phyloP scores from a whole-genome alignment of 2,329 filamentous ascomycete genomes.

The Ascocoryne sarcoides region DNA sequence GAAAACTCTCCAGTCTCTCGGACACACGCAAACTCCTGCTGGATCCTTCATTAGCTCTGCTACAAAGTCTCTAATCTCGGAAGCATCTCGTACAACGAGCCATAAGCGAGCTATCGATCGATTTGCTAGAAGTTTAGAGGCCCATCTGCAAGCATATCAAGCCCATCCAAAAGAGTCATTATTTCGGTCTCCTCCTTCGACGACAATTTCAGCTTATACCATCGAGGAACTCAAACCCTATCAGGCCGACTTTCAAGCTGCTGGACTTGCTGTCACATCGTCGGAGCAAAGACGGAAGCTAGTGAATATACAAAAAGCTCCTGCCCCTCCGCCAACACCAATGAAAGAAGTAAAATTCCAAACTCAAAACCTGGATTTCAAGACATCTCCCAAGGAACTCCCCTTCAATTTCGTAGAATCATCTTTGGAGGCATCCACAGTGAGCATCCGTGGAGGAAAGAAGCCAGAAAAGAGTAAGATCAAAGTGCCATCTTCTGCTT shows the following conservation, averaged over 20 bases:
- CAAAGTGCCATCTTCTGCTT: constrained; percentile 13
- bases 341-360: constrained; percentile 1
- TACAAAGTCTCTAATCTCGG: background rate
- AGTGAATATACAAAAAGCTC: background rate
- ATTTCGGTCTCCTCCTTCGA: constrained; percentile 16
- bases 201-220: constrained; percentile 37
- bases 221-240: constrained; percentile 46
- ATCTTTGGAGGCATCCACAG: background rate
- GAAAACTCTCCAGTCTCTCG: too few species aligned
- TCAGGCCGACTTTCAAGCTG: constrained; percentile 42
- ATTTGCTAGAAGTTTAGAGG: constrained; percentile 35
- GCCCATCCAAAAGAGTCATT: constrained; percentile 32
- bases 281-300: constrained; percentile 32
- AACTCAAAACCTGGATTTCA: too few species aligned
- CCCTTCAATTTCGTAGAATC: background rate
- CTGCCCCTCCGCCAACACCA: background rate
- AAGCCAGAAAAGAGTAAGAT: constrained; percentile 2
- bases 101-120: constrained; percentile 34
- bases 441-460: background rate
- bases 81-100: constrained; percentile 35
- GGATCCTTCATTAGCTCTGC: background rate
- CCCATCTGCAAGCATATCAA: constrained; percentile 33
- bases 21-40: too few species aligned
- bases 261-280: constrained; percentile 49
- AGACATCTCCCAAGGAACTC: too few species aligned